phyloP scores from a whole-genome alignment of 1,284 basidiomycete genomes.

The Mycena sp. region DNA sequence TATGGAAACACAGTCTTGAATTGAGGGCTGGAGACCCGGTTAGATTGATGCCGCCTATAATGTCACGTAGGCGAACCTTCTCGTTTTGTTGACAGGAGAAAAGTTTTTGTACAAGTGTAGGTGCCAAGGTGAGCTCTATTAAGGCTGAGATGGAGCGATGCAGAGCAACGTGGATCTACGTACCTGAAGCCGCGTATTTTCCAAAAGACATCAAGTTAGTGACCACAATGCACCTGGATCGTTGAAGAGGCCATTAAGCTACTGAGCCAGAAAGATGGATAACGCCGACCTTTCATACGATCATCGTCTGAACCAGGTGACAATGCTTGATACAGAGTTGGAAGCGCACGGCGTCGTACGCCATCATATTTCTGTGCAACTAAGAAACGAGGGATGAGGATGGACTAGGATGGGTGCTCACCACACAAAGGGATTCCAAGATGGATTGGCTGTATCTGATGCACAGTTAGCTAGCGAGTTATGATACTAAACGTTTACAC shows the following conservation, averaged over 20 bases:
- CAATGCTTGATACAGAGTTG: slow-evolving; percentile 75
- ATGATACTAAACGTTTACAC: slow-evolving; percentile 37
- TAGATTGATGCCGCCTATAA: not conserved
- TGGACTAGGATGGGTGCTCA: not conserved
- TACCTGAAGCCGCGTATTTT: slow-evolving; percentile 62
- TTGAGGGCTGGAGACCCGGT: slow-evolving; percentile 59
- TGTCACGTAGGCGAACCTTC: slow-evolving; percentile 49
- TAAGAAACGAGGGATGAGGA: slow-evolving; percentile 22
- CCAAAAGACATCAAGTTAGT: slow-evolving; percentile 71
- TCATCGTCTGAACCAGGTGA: slow-evolving; percentile 84
- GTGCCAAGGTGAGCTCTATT: slow-evolving; percentile 58
- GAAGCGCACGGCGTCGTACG: slow-evolving; percentile 69
- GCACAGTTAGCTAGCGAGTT: not conserved
- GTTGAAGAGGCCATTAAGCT: not conserved
- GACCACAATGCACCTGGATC: slow-evolving; percentile 79
- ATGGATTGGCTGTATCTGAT: slow-evolving; percentile 67
- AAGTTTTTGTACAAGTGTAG: slow-evolving; percentile 58
- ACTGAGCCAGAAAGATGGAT: no score
- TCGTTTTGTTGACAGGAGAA: slow-evolving; percentile 76
- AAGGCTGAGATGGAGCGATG: no score
- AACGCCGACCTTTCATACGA: slow-evolving; percentile 75
- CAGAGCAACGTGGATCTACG: not conserved
- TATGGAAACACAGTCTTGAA: slow-evolving; percentile 69
- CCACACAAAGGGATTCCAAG: slow-evolving; percentile 65
- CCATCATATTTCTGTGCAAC: slow-evolving; percentile 77